Evolutionary conservation across 345 rosid genomes (phyloP).

Genomic region (Gossypium thurberi): DNA sequence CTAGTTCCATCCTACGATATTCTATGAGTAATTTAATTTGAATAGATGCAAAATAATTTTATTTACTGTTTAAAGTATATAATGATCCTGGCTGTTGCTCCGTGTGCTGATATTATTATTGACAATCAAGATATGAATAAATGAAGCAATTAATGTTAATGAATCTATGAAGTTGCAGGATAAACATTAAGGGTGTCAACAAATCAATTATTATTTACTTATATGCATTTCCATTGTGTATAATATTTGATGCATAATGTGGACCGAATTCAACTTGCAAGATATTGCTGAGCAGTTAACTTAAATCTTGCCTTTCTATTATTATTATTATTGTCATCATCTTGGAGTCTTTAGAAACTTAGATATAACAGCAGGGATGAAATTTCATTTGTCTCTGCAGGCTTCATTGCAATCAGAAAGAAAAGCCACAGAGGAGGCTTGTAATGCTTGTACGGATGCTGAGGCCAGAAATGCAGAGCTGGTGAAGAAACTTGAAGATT

Average conservation of each 20-base stretch:
- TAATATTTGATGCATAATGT: background rate
- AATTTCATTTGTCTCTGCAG: constrained; percentile 29
- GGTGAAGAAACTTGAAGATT: constrained; percentile 68
- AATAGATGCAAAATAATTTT: background rate
- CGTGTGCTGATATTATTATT: background rate
- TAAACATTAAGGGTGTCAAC: background rate
- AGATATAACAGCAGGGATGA: background rate
- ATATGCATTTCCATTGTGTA: background rate
- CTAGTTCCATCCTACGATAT: background rate
- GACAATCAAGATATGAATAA: background rate
- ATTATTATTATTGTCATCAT: background rate
- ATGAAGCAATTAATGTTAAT: background rate
- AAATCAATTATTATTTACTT: background rate
- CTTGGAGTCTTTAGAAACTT: background rate
- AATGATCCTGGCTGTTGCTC: background rate
- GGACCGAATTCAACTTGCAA: background rate
- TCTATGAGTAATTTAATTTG: background rate
- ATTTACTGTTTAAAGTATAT: background rate
- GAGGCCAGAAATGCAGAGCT: constrained; percentile 68
- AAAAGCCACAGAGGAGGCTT: constrained; percentile 51
- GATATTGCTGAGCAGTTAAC: background rate
- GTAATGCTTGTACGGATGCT: constrained; percentile 48
- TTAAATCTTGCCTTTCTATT: background rate
- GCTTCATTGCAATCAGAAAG: constrained; percentile 64
- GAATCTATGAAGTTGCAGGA: background rate